phyloP scores from a whole-genome alignment of 495 filamentous ascomycete genomes.

The Penicillium diatomitis region DNA sequence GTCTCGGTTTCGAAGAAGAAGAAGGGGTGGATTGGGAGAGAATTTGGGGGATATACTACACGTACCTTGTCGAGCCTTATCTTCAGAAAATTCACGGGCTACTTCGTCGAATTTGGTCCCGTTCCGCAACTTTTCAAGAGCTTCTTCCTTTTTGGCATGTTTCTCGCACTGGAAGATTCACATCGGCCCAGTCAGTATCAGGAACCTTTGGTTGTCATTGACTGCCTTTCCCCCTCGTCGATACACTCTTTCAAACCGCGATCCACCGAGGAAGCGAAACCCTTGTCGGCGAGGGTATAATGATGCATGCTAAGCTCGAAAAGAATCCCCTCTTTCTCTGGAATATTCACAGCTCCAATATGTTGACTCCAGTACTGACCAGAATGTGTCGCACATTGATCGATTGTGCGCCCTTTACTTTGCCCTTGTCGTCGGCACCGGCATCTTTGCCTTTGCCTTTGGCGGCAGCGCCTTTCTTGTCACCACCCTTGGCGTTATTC shows the following conservation, averaged over 20 bases:
- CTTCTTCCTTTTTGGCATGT: constrained; percentile 80
- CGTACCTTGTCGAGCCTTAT: constrained; percentile 76
- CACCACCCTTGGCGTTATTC: constrained; percentile 42
- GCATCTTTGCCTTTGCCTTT: constrained; percentile 41
- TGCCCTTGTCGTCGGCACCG: constrained; percentile 34
- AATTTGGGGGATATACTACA: neutral
- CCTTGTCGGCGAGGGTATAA: neutral
- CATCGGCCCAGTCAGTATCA: too few relatives aligned
- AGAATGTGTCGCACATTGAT: constrained; percentile 89
- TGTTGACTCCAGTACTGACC: constrained; percentile 32
- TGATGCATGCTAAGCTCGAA: neutral
- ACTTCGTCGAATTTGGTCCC: constrained; percentile 86
- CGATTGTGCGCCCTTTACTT: constrained; percentile 62
- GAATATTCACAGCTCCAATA: neutral
- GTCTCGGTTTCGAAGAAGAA: neutral
- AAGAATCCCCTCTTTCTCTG: neutral
- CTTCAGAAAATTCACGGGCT: constrained; percentile 75
- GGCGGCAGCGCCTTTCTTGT: constrained; percentile 20
- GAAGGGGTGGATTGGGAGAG: neutral
- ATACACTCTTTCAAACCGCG: too few relatives aligned
- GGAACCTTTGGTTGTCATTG: too few relatives aligned
- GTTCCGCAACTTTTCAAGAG: constrained; percentile 62
- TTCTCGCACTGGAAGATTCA: constrained; percentile 62
- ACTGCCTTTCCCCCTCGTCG: too few relatives aligned
- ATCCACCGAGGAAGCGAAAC: too few relatives aligned